phyloP scores from a whole-genome alignment of 257 asterid species.

The Thymus quinquecostatus region DNA sequence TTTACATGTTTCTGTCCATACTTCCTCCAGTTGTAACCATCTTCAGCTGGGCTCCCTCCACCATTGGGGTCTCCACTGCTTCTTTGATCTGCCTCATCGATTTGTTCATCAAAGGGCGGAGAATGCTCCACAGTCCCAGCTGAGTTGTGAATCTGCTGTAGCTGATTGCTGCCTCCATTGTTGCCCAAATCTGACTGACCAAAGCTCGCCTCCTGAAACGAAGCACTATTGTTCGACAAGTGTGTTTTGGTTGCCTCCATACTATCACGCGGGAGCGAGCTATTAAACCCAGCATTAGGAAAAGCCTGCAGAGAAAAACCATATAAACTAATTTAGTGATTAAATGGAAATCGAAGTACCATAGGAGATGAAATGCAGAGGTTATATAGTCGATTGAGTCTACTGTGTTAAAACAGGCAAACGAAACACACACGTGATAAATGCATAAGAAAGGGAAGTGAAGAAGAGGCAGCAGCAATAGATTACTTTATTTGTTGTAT shows the following conservation, averaged over 20 bases:
- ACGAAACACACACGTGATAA: neutral
- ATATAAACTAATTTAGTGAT: constrained; percentile 39
- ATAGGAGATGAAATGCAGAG: constrained; percentile 1
- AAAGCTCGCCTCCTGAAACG: constrained; percentile 47
- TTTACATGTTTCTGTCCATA: constrained; percentile 91
- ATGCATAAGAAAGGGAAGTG: neutral
- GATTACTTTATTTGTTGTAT: constrained; percentile 54
- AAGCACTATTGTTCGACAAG: constrained; percentile 25
- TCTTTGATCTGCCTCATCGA: constrained; percentile 60
- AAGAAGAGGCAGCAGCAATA: constrained; percentile 24
- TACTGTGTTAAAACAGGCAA: too few relatives aligned
- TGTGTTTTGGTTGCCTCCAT: constrained; percentile 36
- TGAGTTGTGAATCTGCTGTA: constrained; percentile 40
- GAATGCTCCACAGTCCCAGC: constrained; percentile 49
- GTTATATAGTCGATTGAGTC: too few relatives aligned
- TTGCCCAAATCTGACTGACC: constrained; percentile 42
- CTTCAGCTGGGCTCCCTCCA: constrained; percentile 63
- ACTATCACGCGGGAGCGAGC: constrained; percentile 27
- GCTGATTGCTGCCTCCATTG: constrained; percentile 33
- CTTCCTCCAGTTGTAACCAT: constrained; percentile 86
- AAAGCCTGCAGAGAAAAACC: constrained; percentile 51
- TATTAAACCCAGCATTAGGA: constrained; percentile 43
- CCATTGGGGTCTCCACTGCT: constrained; percentile 52
- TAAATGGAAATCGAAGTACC: constrained; percentile 22
- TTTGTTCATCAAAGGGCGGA: constrained; percentile 64